These are phyloP conservation scores for Penicillium bovifimosum DNA, from an alignment of 495 filamentous ascomycete genomes.

Conservation along the genomic window DNA sequence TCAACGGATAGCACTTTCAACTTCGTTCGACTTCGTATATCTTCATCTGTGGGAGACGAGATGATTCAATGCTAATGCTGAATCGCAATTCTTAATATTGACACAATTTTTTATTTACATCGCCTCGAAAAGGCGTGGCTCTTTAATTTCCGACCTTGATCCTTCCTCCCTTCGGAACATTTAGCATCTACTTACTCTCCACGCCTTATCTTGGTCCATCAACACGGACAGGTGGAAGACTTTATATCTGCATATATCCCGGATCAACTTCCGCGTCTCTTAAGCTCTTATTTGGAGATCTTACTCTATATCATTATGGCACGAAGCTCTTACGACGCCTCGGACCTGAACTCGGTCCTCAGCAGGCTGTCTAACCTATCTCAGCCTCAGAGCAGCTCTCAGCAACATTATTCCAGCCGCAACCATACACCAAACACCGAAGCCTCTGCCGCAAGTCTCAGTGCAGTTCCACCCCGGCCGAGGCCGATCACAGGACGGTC, in stretches of 20 bases:
- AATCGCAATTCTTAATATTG: neutral
- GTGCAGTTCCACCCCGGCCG: slow-evolving; percentile 7
- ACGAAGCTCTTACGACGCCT: slow-evolving; percentile 31
- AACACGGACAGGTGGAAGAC: neutral
- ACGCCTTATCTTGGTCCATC: neutral
- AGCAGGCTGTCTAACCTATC: slow-evolving; percentile 41
- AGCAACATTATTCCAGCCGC: slow-evolving; percentile 1
- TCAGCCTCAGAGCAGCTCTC: slow-evolving; percentile 7
- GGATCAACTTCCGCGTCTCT: neutral
- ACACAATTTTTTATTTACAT: neutral
- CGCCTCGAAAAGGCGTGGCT: too few relatives aligned
- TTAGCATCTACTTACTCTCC: neutral
- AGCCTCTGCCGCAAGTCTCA: neutral
- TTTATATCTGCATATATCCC: neutral
- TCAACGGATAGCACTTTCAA: neutral
- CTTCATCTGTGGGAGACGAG: neutral
- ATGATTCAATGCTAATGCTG: neutral
- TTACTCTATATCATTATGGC: slow-evolving; percentile 22
- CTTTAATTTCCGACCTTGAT: neutral
- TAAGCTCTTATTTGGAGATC: neutral
- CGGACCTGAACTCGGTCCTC: slow-evolving; percentile 51
- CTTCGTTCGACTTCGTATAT: neutral
- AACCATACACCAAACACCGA: neutral
- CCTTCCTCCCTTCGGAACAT: neutral
- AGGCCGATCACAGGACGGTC: neutral